Base-by-base conservation (phyloP, 2,329 filamentous ascomycete genomes). In the Penicillium sp. region DNA sequence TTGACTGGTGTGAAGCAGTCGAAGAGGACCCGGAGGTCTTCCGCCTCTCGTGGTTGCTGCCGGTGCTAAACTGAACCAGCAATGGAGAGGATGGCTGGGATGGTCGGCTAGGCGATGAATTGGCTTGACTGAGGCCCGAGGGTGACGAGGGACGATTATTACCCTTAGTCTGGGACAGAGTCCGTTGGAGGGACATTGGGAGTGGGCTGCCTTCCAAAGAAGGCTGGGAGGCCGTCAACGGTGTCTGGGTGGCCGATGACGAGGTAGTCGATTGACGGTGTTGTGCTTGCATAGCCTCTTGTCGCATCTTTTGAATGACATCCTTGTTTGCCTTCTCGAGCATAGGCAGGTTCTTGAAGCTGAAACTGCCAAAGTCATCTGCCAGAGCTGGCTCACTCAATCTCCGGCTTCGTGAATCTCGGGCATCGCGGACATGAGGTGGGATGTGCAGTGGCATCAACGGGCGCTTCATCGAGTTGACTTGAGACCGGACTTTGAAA, bases 271-370 rank as follows among this genome's bases (percentile, higher is more conserved):
- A 66, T 57, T 78, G 74, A 64, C 86, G 85, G 61, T 82, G 82
- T 67, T 88, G 86, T 38, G 83, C 82, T 69, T 89, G 92, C 79
- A 97, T 84, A 3, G 95, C 93, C 75, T 98, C 93, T 22, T 93
- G 92, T 11, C 93, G 88, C 58, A 99, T 82, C 75, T 98, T 98
- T 70, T 98, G 93, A 35, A 99, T 96, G 34, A 98, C 92, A 70
- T 99, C 95, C 74, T 99, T 99, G 78, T 99, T 99, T 56, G 95
- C 95, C 76, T 97, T 98, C 70, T 98, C 95, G 17, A 99, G 83
- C 20, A 98, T 94, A 0, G 94, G 93, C 51, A 99, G 80, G 69
- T 99, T 99, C 79, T 99, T 99, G 83, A 96, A 99, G 41, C 92
- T 87, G 76, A 99, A 99, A 63, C 87, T 92, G 35, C 95, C 95